phyloP scores from a whole-genome alignment of 306 rosid genomes.

The Corylus avellana region DNA sequence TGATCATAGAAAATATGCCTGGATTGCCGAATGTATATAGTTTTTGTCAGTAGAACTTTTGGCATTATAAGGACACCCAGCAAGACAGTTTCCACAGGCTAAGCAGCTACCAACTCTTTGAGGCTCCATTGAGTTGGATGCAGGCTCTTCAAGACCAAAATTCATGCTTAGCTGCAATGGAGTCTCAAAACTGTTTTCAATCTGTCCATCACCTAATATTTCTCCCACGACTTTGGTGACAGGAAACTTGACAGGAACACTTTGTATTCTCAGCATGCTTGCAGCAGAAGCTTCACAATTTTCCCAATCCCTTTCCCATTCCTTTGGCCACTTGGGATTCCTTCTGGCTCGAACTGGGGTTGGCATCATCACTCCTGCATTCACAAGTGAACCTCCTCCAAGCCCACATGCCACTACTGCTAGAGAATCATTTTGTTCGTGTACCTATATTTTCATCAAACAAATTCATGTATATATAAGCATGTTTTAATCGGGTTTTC shows the following conservation, averaged over 20 bases:
- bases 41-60: slow-evolving; percentile 41
- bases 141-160: slow-evolving; percentile 31
- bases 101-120: slow-evolving; percentile 23
- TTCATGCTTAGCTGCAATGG: slow-evolving; percentile 33
- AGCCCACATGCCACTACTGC: slow-evolving; percentile 41
- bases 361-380: slow-evolving; percentile 43
- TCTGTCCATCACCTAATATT: slow-evolving; percentile 12
- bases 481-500: neutral
- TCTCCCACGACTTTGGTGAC: slow-evolving; percentile 30
- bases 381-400: slow-evolving; percentile 45
- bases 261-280: slow-evolving; percentile 37
- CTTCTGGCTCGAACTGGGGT: slow-evolving; percentile 35
- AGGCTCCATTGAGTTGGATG: slow-evolving; percentile 1
- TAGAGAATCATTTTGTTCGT: slow-evolving; percentile 31
- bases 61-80: slow-evolving; percentile 44
- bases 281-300: slow-evolving; percentile 40
- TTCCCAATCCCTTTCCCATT: slow-evolving; percentile 45
- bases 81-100: slow-evolving; percentile 43
- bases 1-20: slow-evolving; percentile 19
- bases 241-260: slow-evolving; percentile 33
- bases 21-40: slow-evolving; percentile 32
- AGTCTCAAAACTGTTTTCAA: slow-evolving; percentile 29
- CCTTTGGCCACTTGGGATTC: slow-evolving; percentile 41
- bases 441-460: slow-evolving; percentile 23
- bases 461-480: neutral